Percentiles rank a stretch among this genome's conserved stretches.
These are phyloP conservation scores for Alternaria triticimaculans DNA, from an alignment of 2,329 filamentous ascomycete genomes.

Conservation along the genomic window DNA sequence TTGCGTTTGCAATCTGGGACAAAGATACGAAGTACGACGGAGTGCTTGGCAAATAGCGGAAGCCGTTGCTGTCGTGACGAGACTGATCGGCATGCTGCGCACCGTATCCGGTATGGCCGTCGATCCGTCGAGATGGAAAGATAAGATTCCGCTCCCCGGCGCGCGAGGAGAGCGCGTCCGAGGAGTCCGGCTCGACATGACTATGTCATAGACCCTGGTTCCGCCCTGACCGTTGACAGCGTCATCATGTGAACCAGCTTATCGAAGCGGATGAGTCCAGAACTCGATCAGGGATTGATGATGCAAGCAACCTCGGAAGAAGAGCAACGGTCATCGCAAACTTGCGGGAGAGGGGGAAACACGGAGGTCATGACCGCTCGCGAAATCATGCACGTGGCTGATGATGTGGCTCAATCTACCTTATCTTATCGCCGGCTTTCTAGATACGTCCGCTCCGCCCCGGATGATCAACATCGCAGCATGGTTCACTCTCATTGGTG, in stretches of 20 bases:
- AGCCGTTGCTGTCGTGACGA: not conserved
- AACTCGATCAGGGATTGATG: not conserved
- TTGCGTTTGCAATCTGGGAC: not conserved
- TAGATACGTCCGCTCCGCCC: not conserved
- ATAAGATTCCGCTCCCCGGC: not conserved
- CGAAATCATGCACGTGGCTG: not conserved
- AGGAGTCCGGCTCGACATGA: constrained; percentile 3
- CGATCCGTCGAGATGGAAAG: constrained; percentile 1
- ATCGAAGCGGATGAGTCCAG: not conserved
- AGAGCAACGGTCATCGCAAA: not conserved
- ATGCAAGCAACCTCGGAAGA: not conserved
- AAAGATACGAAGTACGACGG: not conserved
- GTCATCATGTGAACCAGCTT: constrained; percentile 1
- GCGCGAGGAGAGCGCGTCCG: constrained; percentile 2
- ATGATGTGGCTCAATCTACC: not conserved
- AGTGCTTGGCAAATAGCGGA: constrained; percentile 1
- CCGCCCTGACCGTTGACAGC: not conserved
- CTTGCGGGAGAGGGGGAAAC: not conserved
- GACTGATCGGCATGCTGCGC: not conserved
- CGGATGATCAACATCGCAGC: not conserved
- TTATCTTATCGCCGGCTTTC: not conserved
- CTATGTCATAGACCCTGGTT: constrained; percentile 4
- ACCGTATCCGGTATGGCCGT: not conserved
- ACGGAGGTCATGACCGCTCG: not conserved
- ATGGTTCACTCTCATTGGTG: not conserved